These are phyloP conservation scores for Neocatenulostroma microsporum DNA, from an alignment of 2,329 filamentous ascomycete genomes.

Conservation along the genomic window DNA sequence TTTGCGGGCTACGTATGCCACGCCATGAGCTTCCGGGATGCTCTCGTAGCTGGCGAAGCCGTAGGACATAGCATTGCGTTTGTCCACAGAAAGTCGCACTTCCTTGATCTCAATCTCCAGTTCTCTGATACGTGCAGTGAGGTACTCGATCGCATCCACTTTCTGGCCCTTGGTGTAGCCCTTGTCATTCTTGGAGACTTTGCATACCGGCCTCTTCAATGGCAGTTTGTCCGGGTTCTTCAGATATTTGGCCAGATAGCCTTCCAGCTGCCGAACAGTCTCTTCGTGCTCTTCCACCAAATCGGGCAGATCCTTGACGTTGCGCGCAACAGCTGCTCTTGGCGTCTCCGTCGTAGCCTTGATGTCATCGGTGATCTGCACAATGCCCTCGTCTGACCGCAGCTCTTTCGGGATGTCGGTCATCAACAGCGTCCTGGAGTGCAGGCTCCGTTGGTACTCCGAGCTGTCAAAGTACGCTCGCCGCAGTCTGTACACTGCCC, in stretches of 20 bases:
- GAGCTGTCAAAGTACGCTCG: slow-evolving; percentile 73
- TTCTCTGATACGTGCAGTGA: slow-evolving; percentile 73
- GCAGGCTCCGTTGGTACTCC: slow-evolving; percentile 82
- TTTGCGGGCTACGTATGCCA: slow-evolving; percentile 71
- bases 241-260: slow-evolving; percentile 78
- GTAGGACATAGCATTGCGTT: slow-evolving; percentile 78
- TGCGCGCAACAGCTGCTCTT: slow-evolving; percentile 74
- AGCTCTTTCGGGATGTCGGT: slow-evolving; percentile 75
- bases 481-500: slow-evolving; percentile 60
- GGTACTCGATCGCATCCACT: slow-evolving; percentile 89
- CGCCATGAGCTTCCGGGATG: slow-evolving; percentile 78
- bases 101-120: slow-evolving; percentile 80
- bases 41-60: slow-evolving; percentile 91
- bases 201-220: slow-evolving; percentile 65
- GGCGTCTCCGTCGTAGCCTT: slow-evolving; percentile 72
- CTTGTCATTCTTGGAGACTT: slow-evolving; percentile 70
- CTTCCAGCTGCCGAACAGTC: slow-evolving; percentile 73
- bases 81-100: slow-evolving; percentile 73
- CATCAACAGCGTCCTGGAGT: slow-evolving; percentile 61
- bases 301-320: slow-evolving; percentile 81
- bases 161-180: slow-evolving; percentile 59
- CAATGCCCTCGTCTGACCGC: slow-evolving; percentile 77
- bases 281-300: slow-evolving; percentile 78
- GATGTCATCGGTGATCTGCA: slow-evolving; percentile 71
- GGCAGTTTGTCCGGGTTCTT: slow-evolving; percentile 79